Evolutionary conservation across 2,329 filamentous ascomycete genomes (phyloP).

Genomic region (Chaetoscypha palmicola): DNA sequence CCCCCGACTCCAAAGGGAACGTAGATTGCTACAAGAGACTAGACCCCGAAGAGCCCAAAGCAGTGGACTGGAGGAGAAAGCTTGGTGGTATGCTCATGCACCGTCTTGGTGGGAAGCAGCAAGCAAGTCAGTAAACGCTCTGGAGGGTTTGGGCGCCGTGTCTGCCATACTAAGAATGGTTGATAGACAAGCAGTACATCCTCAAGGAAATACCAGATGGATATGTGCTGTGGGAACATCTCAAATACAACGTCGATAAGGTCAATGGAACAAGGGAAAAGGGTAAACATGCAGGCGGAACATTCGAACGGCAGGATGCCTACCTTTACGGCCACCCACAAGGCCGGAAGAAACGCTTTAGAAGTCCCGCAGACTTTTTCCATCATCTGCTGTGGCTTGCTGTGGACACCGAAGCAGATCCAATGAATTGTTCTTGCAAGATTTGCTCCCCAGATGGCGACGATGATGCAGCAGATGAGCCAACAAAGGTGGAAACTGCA

Average conservation of each 20-base stretch:
- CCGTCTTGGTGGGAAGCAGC: constrained; percentile 35
- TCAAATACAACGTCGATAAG: constrained; percentile 42
- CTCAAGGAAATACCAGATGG: constrained; percentile 47
- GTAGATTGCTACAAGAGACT: constrained; percentile 48
- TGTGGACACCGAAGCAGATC: constrained; percentile 44
- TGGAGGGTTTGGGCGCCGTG: too few relatives aligned
- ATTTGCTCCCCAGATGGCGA: constrained; percentile 47
- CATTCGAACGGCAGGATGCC: constrained; percentile 49
- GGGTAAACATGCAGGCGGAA: constrained; percentile 37
- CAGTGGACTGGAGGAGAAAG: constrained; percentile 51
- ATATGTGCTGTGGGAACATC: constrained; percentile 51
- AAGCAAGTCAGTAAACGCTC: constrained; percentile 14
- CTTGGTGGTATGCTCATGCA: constrained; percentile 50
- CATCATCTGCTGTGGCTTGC: constrained; percentile 51
- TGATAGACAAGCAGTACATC: constrained; percentile 38
- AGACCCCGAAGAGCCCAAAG: constrained; percentile 42
- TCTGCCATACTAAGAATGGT: not conserved
- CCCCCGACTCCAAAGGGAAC: constrained; percentile 44
- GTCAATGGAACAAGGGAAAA: constrained; percentile 37
- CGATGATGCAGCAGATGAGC: constrained; percentile 32
- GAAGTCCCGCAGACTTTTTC: constrained; percentile 53
- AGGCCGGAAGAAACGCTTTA: constrained; percentile 48
- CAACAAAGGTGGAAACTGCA: constrained; percentile 7
- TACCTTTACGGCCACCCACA: constrained; percentile 54
- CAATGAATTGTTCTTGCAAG: constrained; percentile 49